Evolutionary conservation across 2,329 filamentous ascomycete genomes (phyloP).

Genomic region (Pestalotiopsis sp.): DNA sequence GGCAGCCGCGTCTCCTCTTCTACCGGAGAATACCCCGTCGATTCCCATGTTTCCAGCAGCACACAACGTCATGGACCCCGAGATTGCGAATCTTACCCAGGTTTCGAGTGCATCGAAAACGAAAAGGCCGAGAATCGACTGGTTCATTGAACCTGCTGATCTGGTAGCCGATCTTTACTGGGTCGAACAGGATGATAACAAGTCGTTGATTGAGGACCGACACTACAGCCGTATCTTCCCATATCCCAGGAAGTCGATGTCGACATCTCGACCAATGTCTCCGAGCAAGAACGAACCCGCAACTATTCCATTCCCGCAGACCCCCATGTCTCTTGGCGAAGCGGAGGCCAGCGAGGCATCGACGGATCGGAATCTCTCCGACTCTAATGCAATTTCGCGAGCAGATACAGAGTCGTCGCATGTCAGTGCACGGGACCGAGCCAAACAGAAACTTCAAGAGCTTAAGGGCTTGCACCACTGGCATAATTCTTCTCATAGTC

Average conservation of each 20-base stretch:
- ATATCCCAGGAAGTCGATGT: constrained; percentile 49
- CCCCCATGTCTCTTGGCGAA: background rate
- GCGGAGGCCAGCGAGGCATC: constrained; percentile 8
- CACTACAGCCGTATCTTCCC: constrained; percentile 75
- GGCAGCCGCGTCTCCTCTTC: constrained; percentile 40
- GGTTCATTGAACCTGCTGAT: constrained; percentile 82
- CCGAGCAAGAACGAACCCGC: constrained; percentile 21
- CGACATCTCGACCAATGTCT: constrained; percentile 16
- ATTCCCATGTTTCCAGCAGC: constrained; percentile 52
- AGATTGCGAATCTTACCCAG: constrained; percentile 40
- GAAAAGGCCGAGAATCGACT: constrained; percentile 78
- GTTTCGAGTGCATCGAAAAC: constrained; percentile 57
- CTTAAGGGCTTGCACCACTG: constrained; percentile 59
- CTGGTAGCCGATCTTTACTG: constrained; percentile 89
- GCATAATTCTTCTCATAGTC: constrained; percentile 51
- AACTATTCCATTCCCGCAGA: constrained; percentile 13
- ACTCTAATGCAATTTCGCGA: constrained; percentile 19
- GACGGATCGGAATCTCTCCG: constrained; percentile 11
- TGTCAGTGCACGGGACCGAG: constrained; percentile 59
- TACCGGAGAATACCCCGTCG: constrained; percentile 33
- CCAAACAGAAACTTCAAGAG: constrained; percentile 63
- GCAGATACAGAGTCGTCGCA: constrained; percentile 47
- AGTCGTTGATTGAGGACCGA: constrained; percentile 78
- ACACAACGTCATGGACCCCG: constrained; percentile 45
- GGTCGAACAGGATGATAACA: constrained; percentile 83